Evolutionary conservation across 169 alveolate species (phyloP).

Genomic region (Prorocentrum cordatum): DNA sequence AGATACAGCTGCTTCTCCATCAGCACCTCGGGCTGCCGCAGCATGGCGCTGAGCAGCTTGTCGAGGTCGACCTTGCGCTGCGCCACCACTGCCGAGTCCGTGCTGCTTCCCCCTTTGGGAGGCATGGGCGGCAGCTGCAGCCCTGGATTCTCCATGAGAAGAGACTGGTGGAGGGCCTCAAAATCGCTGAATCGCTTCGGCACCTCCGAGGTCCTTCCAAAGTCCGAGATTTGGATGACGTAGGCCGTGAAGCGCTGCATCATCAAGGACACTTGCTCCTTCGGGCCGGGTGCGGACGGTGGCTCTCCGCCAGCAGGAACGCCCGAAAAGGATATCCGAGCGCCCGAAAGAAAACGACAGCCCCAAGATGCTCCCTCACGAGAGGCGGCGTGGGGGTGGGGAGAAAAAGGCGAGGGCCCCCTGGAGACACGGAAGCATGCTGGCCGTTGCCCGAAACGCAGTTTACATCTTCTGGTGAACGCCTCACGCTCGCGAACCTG

Average conservation of each 20-base stretch:
- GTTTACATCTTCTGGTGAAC: too few relatives aligned
- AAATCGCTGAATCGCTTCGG: slow-evolving; percentile 21
- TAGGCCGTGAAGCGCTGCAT: slow-evolving; percentile 65
- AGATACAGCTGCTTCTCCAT: neutral
- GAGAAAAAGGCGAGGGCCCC: too few relatives aligned
- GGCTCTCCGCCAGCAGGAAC: too few relatives aligned
- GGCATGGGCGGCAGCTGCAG: slow-evolving; percentile 47
- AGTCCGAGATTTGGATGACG: slow-evolving; percentile 49
- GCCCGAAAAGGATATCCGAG: too few relatives aligned
- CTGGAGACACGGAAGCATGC: too few relatives aligned
- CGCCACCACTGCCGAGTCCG: slow-evolving; percentile 37
- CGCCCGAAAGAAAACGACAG: too few relatives aligned
- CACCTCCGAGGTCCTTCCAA: slow-evolving; percentile 14
- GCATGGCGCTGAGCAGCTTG: slow-evolving; percentile 7
- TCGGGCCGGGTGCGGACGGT: too few relatives aligned
- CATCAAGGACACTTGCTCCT: too few relatives aligned
- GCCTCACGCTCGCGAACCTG: too few relatives aligned
- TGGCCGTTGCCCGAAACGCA: too few relatives aligned
- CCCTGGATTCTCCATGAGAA: neutral
- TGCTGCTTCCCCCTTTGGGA: slow-evolving; percentile 31
- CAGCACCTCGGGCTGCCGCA: slow-evolving; percentile 1
- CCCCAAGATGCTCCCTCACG: too few relatives aligned
- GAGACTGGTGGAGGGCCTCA: slow-evolving; percentile 56
- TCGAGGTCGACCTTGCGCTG: slow-evolving; percentile 55
- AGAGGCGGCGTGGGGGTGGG: too few relatives aligned